These are phyloP conservation scores for Scedosporium minutisporum DNA, from an alignment of 2,329 filamentous ascomycete species.

Conservation along the genomic window DNA sequence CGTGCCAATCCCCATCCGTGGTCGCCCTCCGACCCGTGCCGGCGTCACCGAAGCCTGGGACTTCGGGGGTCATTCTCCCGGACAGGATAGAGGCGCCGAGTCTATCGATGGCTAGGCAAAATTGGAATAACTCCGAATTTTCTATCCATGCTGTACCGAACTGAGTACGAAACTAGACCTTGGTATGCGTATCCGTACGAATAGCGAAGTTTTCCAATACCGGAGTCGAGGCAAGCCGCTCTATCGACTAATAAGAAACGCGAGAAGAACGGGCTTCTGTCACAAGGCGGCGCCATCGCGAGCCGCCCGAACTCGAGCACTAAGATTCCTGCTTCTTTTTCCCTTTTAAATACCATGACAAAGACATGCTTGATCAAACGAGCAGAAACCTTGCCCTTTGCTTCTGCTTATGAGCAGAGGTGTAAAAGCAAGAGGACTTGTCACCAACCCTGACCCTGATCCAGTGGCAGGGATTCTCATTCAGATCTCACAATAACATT, in stretches of 20 bases:
- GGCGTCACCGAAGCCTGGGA: too few relatives aligned
- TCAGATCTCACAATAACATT: not conserved
- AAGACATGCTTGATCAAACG: not conserved
- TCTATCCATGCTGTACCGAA: not conserved
- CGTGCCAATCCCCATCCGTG: too few relatives aligned
- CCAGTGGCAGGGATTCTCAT: not conserved
- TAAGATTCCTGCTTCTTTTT: not conserved
- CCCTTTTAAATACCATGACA: too few relatives aligned
- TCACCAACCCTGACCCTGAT: not conserved
- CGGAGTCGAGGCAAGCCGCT: not conserved
- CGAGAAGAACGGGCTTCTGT: not conserved
- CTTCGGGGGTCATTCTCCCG: too few relatives aligned
- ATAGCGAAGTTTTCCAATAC: not conserved
- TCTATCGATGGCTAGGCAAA: too few relatives aligned
- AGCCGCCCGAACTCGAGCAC: not conserved
- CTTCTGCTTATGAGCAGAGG: not conserved
- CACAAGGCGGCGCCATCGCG: not conserved
- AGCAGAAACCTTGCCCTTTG: not conserved
- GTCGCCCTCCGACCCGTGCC: too few relatives aligned
- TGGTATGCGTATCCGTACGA: too few relatives aligned
- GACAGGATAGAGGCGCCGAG: too few relatives aligned
- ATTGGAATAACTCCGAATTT: not conserved
- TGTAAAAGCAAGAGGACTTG: not conserved
- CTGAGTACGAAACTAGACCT: not conserved
- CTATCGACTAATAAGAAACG: not conserved